Percentiles rank a stretch among this genome's conserved stretches.
Evolutionary conservation across 2,329 filamentous ascomycete genomes (phyloP).

Genomic region (Aulographum hederae): DNA sequence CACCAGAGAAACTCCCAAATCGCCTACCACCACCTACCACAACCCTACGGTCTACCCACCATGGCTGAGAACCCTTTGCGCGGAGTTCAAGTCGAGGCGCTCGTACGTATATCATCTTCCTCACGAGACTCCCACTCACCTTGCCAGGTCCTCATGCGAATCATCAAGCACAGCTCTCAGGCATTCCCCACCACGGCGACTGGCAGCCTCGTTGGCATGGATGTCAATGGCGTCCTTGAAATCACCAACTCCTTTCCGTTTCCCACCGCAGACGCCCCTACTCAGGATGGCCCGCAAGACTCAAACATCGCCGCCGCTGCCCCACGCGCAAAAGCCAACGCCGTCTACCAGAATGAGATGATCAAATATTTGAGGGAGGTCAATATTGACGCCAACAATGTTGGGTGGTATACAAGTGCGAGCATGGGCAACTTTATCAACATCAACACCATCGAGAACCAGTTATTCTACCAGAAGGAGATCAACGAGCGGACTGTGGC

Average conservation of each 20-base stretch:
- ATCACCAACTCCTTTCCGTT: conserved; percentile 93
- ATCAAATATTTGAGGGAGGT: conserved; percentile 92
- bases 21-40: no score
- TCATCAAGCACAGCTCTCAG: conserved; percentile 85
- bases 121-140: conserved; percentile 5
- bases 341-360: conserved; percentile 86
- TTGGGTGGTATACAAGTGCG: conserved; percentile 96
- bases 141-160: conserved; percentile 79
- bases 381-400: conserved; percentile 94
- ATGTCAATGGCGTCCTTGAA: conserved; percentile 62
- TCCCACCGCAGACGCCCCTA: conserved; percentile 58
- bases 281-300: conserved; percentile 23
- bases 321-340: conserved; percentile 79
- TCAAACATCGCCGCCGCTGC: conserved; percentile 52
- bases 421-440: conserved; percentile 99
- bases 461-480: conserved; percentile 91
- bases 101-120: conserved; percentile 42
- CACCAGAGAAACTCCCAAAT: no score
- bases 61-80: conserved; percentile 44
- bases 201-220: conserved; percentile 85
- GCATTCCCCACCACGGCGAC: conserved; percentile 79
- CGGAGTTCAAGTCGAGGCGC: conserved; percentile 83
- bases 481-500: conserved; percentile 71
- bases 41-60: conserved; percentile 1
- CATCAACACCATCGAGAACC: conserved; percentile 90